Evolutionary conservation across 2,329 filamentous ascomycete genomes (phyloP), one percentile per base, ranked within the genome.

Genomic region (Pestalotiopsis sp.): DNA sequence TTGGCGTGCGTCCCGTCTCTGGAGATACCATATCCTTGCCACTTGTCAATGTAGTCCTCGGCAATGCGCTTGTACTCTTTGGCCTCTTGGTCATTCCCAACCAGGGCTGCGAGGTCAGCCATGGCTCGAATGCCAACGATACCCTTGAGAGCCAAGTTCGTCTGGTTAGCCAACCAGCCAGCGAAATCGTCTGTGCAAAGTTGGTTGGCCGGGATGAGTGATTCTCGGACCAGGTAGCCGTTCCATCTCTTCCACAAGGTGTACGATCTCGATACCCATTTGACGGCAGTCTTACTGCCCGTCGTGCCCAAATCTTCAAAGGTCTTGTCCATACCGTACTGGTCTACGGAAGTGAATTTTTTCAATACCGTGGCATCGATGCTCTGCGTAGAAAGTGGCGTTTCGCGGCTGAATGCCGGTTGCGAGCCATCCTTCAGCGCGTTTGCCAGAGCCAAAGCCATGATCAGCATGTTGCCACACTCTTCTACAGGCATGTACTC

Each of bases 91-190:
- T 83, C 78, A 56, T 90, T 83, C 66, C 87, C 90, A 39, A 89
- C 81, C 2, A 92, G 78, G 36, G 84, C 81, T 2, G 92, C 86
- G 11, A 94, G 83, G 73, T 92, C 88, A 75, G 89, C 89, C 90
- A 94, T 94, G 41, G 92, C 92, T 76, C 91, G 90, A 80, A 94
- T 93, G 27, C 92, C 92, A 69, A 94, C 86, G 70, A 94, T 93
- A 39, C 92, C 92, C 78, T 94, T 94, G 56, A 94, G 81, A 1
- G 92, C 92, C 63, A 94, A 82, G 73, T 94, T 94, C 1, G 91
- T 93, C 77, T 94, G 91, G 65, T 93, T 87, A 11, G 90, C 87
- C 61, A 94, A 83, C 87, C 90, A 91, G 61, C 92, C 92, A 17
- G 92, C 92, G 76, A 94, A 94, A 77, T 94, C 92, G 74, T 94